Evolutionary conservation across 2,329 filamentous ascomycete species (phyloP).

Genomic region (Microdochium nivale): DNA sequence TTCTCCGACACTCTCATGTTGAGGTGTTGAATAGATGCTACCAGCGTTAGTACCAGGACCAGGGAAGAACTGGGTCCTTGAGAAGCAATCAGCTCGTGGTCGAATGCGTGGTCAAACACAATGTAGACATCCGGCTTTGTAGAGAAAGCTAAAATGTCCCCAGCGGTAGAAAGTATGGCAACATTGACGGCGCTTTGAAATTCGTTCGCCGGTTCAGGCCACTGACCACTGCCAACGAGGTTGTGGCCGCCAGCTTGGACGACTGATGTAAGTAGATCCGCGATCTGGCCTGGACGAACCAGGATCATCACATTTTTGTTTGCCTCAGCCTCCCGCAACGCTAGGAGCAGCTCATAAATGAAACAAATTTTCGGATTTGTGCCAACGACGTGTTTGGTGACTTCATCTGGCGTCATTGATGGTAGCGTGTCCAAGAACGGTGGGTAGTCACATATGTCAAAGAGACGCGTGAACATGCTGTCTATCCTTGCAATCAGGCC

Average conservation of each 20-base stretch:
- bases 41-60: slow-evolving; percentile 39
- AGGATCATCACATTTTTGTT: slow-evolving; percentile 44
- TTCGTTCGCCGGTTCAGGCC: slow-evolving; percentile 5
- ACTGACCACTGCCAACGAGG: slow-evolving; percentile 5
- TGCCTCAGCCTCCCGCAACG: slow-evolving; percentile 25
- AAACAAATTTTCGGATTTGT: slow-evolving; percentile 55
- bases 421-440: slow-evolving; percentile 38
- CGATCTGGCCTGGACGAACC: slow-evolving; percentile 36
- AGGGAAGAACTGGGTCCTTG: slow-evolving; percentile 24
- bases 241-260: slow-evolving; percentile 25
- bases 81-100: slow-evolving; percentile 18
- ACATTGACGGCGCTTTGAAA: slow-evolving; percentile 19
- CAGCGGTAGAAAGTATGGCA: slow-evolving; percentile 31
- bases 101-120: slow-evolving; percentile 43
- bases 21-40: slow-evolving; percentile 47
- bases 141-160: slow-evolving; percentile 25
- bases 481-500: slow-evolving; percentile 37
- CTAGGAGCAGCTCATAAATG: slow-evolving; percentile 43
- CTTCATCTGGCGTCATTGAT: slow-evolving; percentile 29
- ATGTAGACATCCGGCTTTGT: slow-evolving; percentile 40
- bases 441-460: slow-evolving; percentile 49
- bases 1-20: slow-evolving; percentile 32
- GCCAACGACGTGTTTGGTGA: slow-evolving; percentile 44
- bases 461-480: slow-evolving; percentile 38
- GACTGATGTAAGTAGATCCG: slow-evolving; percentile 43